phyloP scores from a whole-genome alignment of 495 filamentous ascomycete genomes.

The Penicillium coffeae region DNA sequence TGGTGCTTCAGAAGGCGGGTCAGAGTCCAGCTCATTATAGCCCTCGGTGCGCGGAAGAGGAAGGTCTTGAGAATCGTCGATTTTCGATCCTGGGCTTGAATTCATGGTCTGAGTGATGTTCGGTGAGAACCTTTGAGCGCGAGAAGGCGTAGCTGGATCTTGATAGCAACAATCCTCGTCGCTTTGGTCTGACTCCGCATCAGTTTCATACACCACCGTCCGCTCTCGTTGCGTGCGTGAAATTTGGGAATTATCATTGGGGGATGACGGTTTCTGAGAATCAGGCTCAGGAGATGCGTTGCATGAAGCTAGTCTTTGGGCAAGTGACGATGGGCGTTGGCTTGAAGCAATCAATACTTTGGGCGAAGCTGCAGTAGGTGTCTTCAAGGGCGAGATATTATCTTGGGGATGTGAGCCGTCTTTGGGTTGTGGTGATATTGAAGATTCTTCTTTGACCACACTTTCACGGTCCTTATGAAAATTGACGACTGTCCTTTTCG shows the following conservation, averaged over 20 bases:
- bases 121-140: not conserved
- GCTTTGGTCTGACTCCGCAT: conserved; percentile 38
- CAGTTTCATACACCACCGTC: conserved; percentile 44
- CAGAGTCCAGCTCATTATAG: conserved; percentile 5
- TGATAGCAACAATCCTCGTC: conserved; percentile 23
- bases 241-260: not conserved
- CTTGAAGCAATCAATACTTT: conserved; percentile 2
- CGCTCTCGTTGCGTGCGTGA: conserved; percentile 18
- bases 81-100: not conserved
- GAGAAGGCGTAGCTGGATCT: conserved; percentile 10
- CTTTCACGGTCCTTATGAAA: not conserved
- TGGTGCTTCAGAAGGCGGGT: conserved; percentile 23
- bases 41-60: conserved; percentile 22
- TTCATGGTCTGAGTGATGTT: not conserved
- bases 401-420: conserved; percentile 6
- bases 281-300: not conserved
- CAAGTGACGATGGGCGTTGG: not conserved
- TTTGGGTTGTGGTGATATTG: not conserved
- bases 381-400: not conserved
- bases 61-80: conserved; percentile 35
- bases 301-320: conserved; percentile 1
- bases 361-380: conserved; percentile 3
- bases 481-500: conserved; percentile 14
- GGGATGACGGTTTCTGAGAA: not conserved
- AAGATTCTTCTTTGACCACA: conserved; percentile 25